Conservation (phyloP, 2,329 filamentous ascomycete species). For the Alternaria infectoria region DNA sequence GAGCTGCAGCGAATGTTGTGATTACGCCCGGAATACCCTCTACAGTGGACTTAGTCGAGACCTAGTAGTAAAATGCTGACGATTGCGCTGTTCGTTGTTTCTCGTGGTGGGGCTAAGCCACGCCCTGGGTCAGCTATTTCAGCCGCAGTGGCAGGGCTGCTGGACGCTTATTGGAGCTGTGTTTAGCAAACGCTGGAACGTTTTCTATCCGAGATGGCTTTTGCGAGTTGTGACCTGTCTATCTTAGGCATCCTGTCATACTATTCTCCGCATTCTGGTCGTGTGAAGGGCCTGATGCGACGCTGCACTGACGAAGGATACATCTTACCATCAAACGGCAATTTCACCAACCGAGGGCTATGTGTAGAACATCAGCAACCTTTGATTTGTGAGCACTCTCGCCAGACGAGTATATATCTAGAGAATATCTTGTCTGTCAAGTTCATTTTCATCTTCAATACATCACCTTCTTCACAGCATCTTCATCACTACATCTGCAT, state of each 20-base stretch:
- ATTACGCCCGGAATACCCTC: background rate
- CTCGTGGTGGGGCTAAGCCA: conserved; percentile 3
- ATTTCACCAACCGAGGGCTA: conserved; percentile 12
- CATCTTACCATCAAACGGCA: conserved; percentile 17
- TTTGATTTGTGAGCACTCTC: conserved; percentile 2
- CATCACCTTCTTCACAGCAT: background rate
- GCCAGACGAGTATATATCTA: conserved; percentile 17
- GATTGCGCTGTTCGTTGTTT: conserved; percentile 5
- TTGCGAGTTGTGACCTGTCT: background rate
- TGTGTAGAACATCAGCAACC: conserved; percentile 2
- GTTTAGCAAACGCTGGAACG: background rate
- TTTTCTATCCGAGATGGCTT: background rate
- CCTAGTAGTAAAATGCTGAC: background rate
- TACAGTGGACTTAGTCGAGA: background rate
- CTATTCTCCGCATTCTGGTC: background rate
- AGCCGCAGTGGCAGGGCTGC: conserved; percentile 2
- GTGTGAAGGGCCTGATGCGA: conserved; percentile 3
- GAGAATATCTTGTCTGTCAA: conserved; percentile 6
- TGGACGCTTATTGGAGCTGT: conserved; percentile 1
- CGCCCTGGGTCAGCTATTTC: conserved; percentile 9
- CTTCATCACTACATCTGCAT: background rate
- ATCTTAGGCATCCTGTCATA: background rate
- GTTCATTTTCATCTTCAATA: conserved; percentile 19
- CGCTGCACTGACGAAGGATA: background rate
- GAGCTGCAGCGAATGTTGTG: background rate